Base-by-base conservation (phyloP, 306 rosid species). In the Cucurbita ficifolia region DNA sequence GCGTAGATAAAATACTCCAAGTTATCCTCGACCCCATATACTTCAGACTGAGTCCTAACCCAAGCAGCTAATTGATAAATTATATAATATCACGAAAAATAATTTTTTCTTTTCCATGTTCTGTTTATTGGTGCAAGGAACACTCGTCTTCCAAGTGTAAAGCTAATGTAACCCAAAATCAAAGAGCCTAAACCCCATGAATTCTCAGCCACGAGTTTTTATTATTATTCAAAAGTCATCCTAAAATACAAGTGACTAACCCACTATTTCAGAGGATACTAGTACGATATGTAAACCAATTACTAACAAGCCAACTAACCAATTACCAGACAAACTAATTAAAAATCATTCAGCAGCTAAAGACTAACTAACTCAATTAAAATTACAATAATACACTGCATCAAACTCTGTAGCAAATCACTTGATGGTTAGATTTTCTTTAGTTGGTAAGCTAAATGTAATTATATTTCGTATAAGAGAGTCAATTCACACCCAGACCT, bases 401-500 rank as follows among this genome's bases (percentile, higher is more conserved):
- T 4, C 6, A 62, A 62, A 40, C 24, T n/a, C 36, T 45, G 5
- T 0, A 12, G 17, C 19, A 68, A 68, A 68, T 68, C 55, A 51
- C 16, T 63, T 40, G 51, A 1, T n/a, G 45, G 33, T n/a, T 68
- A 68, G 12, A 68, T 45, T 12, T 45, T 11, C 13, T 22, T 68
- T 21, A 45, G 53, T 43, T 67, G 6, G n/a, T 46, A 22, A 45
- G 55, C 21, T 68, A 45, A 11, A 43, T 21, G 40, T 67, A 7
- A 18, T 43, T 67, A 13, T 7, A 45, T 22, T 46, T 45, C 8
- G 6, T 49, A 33, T 35, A 71, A 71, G 29, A 29, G 45, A 24
- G 55, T 16, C 19, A 36, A 29, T 69, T 75, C 65, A 43, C 6
- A 64, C 18, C 74, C 78, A 73, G 70, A 94, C 99, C 99, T 94